Percentiles rank a stretch among this genome's conserved stretches.
phyloP scores from a whole-genome alignment of 257 asterid species.

The Salvia hispanica region DNA sequence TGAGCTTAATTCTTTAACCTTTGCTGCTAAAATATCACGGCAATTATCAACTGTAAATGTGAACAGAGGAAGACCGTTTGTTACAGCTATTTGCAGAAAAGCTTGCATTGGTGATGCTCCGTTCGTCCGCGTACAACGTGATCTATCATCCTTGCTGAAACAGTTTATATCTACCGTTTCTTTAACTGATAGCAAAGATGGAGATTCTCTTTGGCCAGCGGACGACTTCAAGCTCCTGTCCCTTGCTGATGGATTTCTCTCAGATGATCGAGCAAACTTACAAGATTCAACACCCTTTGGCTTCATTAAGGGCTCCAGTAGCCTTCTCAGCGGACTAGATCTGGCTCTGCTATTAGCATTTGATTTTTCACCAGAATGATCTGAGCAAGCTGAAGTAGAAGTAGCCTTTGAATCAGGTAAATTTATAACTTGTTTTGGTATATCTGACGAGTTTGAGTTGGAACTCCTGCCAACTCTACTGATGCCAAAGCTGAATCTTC shows the following conservation, averaged over 20 bases:
- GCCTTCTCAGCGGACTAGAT: slow-evolving; percentile 80
- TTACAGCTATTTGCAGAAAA: slow-evolving; percentile 68
- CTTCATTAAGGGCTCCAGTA: slow-evolving; percentile 70
- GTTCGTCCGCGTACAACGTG: slow-evolving; percentile 36
- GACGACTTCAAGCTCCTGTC: slow-evolving; percentile 36
- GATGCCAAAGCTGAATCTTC: slow-evolving; percentile 49
- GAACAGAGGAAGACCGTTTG: slow-evolving; percentile 72
- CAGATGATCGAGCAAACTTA: slow-evolving; percentile 31
- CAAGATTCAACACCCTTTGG: slow-evolving; percentile 51
- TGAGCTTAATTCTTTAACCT: slow-evolving; percentile 47
- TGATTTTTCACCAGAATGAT: slow-evolving; percentile 42
- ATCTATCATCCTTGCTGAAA: slow-evolving; percentile 40
- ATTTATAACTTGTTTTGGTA: slow-evolving; percentile 27
- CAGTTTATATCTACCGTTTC: slow-evolving; percentile 44
- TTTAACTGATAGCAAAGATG: slow-evolving; percentile 41
- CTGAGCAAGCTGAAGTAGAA: slow-evolving; percentile 33
- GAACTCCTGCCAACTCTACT: slow-evolving; percentile 50
- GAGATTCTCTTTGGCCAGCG: slow-evolving; percentile 34
- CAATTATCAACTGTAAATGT: slow-evolving; percentile 74
- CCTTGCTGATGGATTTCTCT: slow-evolving; percentile 35
- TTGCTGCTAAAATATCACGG: slow-evolving; percentile 69
- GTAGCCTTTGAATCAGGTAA: slow-evolving; percentile 32
- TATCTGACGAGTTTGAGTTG: slow-evolving; percentile 39
- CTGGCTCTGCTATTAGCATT: slow-evolving; percentile 48
- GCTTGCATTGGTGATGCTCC: slow-evolving; percentile 56